Evolutionary conservation across 495 filamentous ascomycete species (phyloP).

Genomic region (Xylaria scruposa): DNA sequence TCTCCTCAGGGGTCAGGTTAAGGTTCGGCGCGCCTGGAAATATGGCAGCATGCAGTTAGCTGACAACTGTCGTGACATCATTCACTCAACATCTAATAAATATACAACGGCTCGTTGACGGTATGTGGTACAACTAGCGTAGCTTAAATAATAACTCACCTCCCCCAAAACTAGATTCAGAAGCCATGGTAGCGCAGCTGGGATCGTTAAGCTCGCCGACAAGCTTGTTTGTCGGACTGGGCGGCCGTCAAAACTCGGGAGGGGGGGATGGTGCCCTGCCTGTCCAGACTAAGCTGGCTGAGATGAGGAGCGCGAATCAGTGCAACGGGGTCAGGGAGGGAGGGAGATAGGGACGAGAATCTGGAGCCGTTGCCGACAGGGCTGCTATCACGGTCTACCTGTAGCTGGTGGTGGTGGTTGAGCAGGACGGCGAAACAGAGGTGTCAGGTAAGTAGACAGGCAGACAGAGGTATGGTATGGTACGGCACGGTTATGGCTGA

Average conservation of each 20-base stretch:
- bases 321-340: not conserved
- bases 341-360: not conserved
- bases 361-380: slow-evolving; percentile 7
- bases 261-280: slow-evolving; percentile 23
- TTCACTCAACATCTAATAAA: slow-evolving; percentile 15
- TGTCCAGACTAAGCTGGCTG: slow-evolving; percentile 2
- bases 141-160: slow-evolving; percentile 32
- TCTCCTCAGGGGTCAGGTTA: slow-evolving; percentile 90
- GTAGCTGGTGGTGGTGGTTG: slow-evolving; percentile 6
- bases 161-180: slow-evolving; percentile 41
- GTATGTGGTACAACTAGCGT: not conserved
- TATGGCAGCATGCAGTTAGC: slow-evolving; percentile 14
- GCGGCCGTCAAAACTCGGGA: slow-evolving; percentile 26
- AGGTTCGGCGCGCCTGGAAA: slow-evolving; percentile 68
- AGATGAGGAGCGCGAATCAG: slow-evolving; percentile 4
- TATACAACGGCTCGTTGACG: not conserved
- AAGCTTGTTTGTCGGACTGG: slow-evolving; percentile 35
- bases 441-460: not conserved
- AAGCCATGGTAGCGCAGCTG: slow-evolving; percentile 42
- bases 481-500: not conserved
- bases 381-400: slow-evolving; percentile 9
- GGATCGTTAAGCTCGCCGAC: slow-evolving; percentile 30
- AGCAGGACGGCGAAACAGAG: not conserved
- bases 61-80: slow-evolving; percentile 5
- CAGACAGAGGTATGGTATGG: not conserved